These are phyloP conservation scores for Wickerhamiella brachini DNA, from an alignment of 805 yeast genomes.

Conservation along the genomic window DNA sequence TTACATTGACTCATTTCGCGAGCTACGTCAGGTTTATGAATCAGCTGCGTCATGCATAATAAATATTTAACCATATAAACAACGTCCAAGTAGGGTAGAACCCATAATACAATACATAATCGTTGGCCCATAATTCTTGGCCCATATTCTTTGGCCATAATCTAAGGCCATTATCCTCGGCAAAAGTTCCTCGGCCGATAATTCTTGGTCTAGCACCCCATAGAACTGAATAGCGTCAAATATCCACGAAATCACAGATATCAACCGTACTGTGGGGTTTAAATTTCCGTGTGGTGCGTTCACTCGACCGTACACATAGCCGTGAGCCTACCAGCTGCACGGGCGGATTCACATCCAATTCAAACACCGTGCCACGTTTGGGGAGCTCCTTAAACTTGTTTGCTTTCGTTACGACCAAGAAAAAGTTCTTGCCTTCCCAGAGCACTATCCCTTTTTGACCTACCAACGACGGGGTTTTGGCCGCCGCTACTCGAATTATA, in stretches of 20 bases:
- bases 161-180: too few species aligned
- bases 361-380: constrained; percentile 54
- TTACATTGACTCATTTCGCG: not conserved
- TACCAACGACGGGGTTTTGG: constrained; percentile 41
- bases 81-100: too few species aligned
- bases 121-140: too few species aligned
- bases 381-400: constrained; percentile 35
- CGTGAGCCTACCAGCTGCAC: constrained; percentile 70
- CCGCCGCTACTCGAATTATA: constrained; percentile 39
- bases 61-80: not conserved
- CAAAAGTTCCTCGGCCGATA: too few species aligned
- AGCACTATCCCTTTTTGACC: constrained; percentile 64
- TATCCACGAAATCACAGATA: constrained; percentile 19
- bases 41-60: not conserved
- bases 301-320: constrained; percentile 58
- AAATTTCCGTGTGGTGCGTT: constrained; percentile 73
- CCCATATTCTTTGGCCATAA: too few species aligned
- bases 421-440: constrained; percentile 69
- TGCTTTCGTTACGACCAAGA: constrained; percentile 44
- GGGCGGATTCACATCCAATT: constrained; percentile 27
- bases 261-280: constrained; percentile 66
- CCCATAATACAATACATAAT: too few species aligned
- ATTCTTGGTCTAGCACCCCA: too few species aligned
- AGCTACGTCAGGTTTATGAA: not conserved
- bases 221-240: not conserved